Base-by-base conservation (phyloP, 768 basidiomycete genomes). In the Suillus plorans region DNA sequence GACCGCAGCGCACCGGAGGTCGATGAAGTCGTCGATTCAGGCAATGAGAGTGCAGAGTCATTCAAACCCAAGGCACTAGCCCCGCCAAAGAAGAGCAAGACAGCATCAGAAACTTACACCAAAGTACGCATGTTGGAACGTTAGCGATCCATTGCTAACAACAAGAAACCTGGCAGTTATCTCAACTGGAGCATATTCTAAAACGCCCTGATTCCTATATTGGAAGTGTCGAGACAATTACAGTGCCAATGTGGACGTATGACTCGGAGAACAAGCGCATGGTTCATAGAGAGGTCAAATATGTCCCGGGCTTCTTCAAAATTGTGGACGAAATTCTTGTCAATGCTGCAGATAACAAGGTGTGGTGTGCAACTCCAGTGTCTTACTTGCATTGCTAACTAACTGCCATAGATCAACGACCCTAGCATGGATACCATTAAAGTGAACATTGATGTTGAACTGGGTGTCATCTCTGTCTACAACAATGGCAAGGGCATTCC, bases 341-440 rank as follows among this genome's bases (percentile, higher is more conserved):
- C 71, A 99, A 99, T 77, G 97, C 97, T 25, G 97, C 97, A 4
- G 97, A 99, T 76, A 97, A 99, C 80, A 99, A 99, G 89, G 97
- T 93, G 67, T 63, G 58, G 18, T 59, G 18, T 31, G 28, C 25
- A 12, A 31, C 12, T 5, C 28, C 12, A 28, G 82, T 76, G 10
- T n/a, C 16, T 45, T 56, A 3, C 60, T 55, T 20, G 28, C 14
- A 9, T 42, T 55, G 55, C 4, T 28, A 39, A 9, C 59, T n/a
- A 22, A 37, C 37, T 45, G 22, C 58, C 34, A 7, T 64, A 99
- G 97, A 92, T 97, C 71, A 98, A 97, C 68, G 97, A 99, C 75
- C 60, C 86, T 2, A 86, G 74, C 62, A 99, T 99, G 97, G 92
- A 97, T 79, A 86, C 88, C 10, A 80, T 99, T 71, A 97, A 96